Evolutionary conservation across 208 protist genomes (phyloP).

Genomic region (Wallacemonas sp.): DNA sequence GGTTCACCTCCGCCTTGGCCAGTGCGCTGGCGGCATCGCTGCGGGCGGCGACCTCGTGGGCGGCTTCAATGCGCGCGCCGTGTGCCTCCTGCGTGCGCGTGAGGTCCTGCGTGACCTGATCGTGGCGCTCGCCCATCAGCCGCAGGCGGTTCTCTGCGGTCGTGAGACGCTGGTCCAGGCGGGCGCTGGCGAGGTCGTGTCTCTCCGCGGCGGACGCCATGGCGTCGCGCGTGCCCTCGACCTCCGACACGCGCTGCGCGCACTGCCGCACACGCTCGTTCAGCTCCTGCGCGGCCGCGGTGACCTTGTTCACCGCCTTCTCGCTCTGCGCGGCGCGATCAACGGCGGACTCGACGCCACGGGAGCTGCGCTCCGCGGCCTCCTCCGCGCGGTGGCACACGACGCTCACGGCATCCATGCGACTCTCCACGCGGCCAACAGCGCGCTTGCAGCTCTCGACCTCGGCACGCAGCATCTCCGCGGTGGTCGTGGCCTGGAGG

Average conservation of each 20-base stretch:
- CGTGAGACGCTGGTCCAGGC: constrained; percentile 45
- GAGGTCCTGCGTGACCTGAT: constrained; percentile 44
- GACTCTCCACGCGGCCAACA: constrained; percentile 56
- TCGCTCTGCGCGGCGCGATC: constrained; percentile 38
- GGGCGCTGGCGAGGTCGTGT: constrained; percentile 14
- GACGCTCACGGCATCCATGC: constrained; percentile 47
- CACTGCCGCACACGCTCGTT: constrained; percentile 15
- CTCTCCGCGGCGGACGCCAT: constrained; percentile 19
- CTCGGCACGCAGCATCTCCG: constrained; percentile 60
- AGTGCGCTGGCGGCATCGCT: constrained; percentile 52
- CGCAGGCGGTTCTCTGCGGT: constrained; percentile 32
- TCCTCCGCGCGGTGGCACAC: constrained; percentile 53
- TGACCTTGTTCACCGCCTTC: constrained; percentile 21
- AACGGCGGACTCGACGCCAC: constrained; percentile 24
- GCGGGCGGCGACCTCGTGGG: constrained; percentile 44
- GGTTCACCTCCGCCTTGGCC: constrained; percentile 58
- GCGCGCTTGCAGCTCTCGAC: constrained; percentile 66
- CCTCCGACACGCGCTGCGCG: constrained; percentile 20
- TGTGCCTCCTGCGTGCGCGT: constrained; percentile 39
- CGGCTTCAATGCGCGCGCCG: constrained; percentile 44
- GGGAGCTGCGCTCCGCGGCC: constrained; percentile 33
- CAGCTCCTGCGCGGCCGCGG: constrained; percentile 27
- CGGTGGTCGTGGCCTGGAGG: constrained; percentile 44
- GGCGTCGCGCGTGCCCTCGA: constrained; percentile 25
- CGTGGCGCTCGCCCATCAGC: constrained; percentile 23